Percentiles rank a stretch among this genome's conserved stretches.
Conservation (phyloP, 2,329 filamentous ascomycete genomes). For the Cordyceps fumosorosea region DNA sequence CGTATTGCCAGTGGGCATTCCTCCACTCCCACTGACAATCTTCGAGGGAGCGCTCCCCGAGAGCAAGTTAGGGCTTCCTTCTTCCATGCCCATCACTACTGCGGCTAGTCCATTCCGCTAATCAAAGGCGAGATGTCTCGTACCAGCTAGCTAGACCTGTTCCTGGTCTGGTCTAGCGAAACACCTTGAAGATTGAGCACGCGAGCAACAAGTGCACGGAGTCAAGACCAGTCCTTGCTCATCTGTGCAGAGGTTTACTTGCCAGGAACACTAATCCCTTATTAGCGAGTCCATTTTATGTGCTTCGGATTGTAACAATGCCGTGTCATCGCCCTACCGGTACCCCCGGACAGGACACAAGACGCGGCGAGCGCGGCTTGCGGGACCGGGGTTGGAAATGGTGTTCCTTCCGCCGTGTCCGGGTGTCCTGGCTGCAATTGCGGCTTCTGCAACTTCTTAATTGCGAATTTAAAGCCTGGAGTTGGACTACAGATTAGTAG, state of each 20-base stretch:
- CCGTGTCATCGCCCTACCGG: background rate
- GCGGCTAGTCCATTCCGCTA: background rate
- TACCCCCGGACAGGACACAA: background rate
- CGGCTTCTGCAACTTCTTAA: too few species aligned
- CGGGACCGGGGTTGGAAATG: background rate
- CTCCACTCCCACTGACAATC: background rate
- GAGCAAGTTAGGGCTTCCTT: background rate
- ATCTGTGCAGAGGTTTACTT: background rate
- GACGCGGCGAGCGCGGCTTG: background rate
- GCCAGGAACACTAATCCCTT: background rate
- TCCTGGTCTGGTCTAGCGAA: background rate
- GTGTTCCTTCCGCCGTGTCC: background rate
- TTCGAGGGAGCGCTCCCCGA: background rate
- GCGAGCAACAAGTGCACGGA: background rate
- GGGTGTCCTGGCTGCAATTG: background rate
- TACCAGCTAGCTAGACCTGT: background rate
- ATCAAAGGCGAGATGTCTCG: background rate
- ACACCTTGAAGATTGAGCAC: background rate
- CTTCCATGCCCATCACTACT: background rate
- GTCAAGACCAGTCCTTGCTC: background rate
- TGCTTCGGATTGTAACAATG: background rate
- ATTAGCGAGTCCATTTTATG: background rate
- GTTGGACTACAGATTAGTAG: too few species aligned
- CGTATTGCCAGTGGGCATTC: conserved; percentile 1
- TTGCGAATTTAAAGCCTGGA: too few species aligned